Evolutionary conservation across 495 filamentous ascomycete species (phyloP).

Genomic region (Neurospora sp.): DNA sequence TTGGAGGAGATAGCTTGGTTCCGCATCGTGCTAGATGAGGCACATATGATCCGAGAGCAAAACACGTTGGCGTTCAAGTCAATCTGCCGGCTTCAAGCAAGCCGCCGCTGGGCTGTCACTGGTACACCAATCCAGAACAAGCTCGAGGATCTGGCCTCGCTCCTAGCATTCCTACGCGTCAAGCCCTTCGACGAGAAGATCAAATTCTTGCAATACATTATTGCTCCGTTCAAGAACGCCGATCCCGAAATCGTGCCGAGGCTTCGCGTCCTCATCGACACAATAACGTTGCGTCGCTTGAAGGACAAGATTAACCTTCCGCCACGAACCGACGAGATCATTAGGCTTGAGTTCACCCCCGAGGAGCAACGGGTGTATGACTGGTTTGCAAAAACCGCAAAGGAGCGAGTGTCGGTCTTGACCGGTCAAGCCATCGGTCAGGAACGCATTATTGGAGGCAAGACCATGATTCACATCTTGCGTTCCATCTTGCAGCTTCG

Average conservation of each 20-base stretch:
- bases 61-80: conserved; percentile 69
- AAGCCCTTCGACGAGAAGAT: conserved; percentile 73
- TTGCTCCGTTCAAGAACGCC: conserved; percentile 68
- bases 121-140: conserved; percentile 88
- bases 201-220: conserved; percentile 67
- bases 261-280: conserved; percentile 83
- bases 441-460: conserved; percentile 62
- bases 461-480: conserved; percentile 77
- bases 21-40: conserved; percentile 91
- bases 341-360: conserved; percentile 46
- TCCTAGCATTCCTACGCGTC: conserved; percentile 83
- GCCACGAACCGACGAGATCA: conserved; percentile 56
- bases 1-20: conserved; percentile 79
- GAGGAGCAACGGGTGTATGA: conserved; percentile 46
- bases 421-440: conserved; percentile 28
- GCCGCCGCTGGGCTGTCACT: conserved; percentile 90
- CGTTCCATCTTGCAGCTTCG: conserved; percentile 85
- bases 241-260: conserved; percentile 74
- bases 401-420: conserved; percentile 42
- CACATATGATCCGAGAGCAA: conserved; percentile 85
- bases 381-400: conserved; percentile 42
- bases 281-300: conserved; percentile 79
- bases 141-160: conserved; percentile 76
- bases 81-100: conserved; percentile 68
- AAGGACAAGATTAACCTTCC: conserved; percentile 88